Evolutionary conservation across 2,329 filamentous ascomycete species (phyloP).

Genomic region (Diaporthe citri): DNA sequence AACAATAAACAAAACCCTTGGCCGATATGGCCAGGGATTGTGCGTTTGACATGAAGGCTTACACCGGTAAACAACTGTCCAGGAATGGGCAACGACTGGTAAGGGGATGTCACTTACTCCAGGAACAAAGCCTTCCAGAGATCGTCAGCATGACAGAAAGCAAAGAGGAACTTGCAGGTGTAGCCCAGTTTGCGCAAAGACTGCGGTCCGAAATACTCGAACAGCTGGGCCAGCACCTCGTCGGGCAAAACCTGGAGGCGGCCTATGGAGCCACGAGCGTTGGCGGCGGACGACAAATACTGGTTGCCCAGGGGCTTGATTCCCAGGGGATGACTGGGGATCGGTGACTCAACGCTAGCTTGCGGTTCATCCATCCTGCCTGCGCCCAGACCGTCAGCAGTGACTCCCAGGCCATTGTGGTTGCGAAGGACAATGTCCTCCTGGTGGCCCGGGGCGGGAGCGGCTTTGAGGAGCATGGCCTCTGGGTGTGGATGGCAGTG

Average conservation of each 20-base stretch:
- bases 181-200: slow-evolving; percentile 76
- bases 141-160: slow-evolving; percentile 86
- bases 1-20: not conserved
- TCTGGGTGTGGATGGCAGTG: slow-evolving; percentile 2
- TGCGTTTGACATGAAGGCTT: not conserved
- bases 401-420: slow-evolving; percentile 28
- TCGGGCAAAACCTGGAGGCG: slow-evolving; percentile 79
- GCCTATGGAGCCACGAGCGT: slow-evolving; percentile 77
- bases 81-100: slow-evolving; percentile 1
- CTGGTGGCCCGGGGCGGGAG: slow-evolving; percentile 28
- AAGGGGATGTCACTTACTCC: slow-evolving; percentile 71
- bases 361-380: slow-evolving; percentile 40
- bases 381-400: not conserved
- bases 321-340: slow-evolving; percentile 84
- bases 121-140: slow-evolving; percentile 90
- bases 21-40: not conserved
- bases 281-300: slow-evolving; percentile 73
- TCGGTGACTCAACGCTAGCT: slow-evolving; percentile 59
- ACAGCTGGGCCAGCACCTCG: slow-evolving; percentile 79
- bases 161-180: slow-evolving; percentile 88
- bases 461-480: slow-evolving; percentile 38
- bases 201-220: slow-evolving; percentile 79
- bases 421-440: slow-evolving; percentile 36
- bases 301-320: slow-evolving; percentile 91
- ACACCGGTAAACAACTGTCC: not conserved